Evolutionary conservation across 2,329 filamentous ascomycete genomes (phyloP), one percentile per base, ranked within the genome.

Genomic region (Talaromyces verruculosus): DNA sequence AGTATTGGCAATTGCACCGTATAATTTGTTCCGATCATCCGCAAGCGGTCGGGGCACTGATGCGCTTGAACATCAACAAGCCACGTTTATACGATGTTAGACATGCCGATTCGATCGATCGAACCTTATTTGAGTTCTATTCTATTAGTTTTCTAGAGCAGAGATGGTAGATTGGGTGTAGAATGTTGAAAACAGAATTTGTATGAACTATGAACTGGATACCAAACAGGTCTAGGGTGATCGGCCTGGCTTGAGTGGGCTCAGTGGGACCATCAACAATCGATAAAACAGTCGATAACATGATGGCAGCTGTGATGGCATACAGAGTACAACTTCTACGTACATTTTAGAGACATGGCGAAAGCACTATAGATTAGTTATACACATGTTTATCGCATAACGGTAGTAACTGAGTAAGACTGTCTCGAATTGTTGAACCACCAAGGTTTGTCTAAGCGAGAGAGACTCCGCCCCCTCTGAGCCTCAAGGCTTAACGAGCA

Each of bases 381-480:
- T 28, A 51, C 5, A 8, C 17, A 51, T 10, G 11, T 28, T 3
- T 51, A 51, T 28, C 5, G 25, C 25, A 17, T n/a, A 33, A 22
- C 4, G 28, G 13, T 33, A 17, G 4, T 8, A 55, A 19, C n/a
- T 13, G 30, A 57, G 51, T 61, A 28, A 37, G 39, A 61, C 37
- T 10, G 58, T 61, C 51, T 57, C 30, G 35, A 1, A 13, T 33
- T 3, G 43, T 1, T n/a, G 25, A 33, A 2, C 10, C 17, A 15
- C 17, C 3, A 15, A 17, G 6, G 17, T 45, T 47, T 22, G 39
- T 5, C 22, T 51, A 39, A 62, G 37, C 49, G 39, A 33, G 17
- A 25, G n/a, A 28, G 41, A 8, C 61, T 63, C 61, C 61, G 61
- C 61, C 47, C 47, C 47, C 47, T 51, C 61, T 43, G 45, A 47